Evolutionary conservation across 768 basidiomycete genomes (phyloP).

Genomic region (Gymnopilus junonius): DNA sequence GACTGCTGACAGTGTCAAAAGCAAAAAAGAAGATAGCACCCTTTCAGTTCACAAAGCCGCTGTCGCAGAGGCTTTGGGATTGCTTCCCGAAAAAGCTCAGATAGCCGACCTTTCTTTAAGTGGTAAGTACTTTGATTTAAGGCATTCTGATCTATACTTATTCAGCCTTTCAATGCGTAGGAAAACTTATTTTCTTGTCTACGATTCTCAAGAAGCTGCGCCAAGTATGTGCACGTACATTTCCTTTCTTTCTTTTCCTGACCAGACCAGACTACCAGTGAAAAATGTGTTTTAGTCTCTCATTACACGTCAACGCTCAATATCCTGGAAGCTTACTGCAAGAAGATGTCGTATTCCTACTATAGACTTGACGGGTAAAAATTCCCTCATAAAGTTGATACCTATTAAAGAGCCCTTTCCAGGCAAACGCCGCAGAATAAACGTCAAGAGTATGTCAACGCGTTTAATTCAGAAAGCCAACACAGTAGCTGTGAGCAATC

Average conservation of each 20-base stretch:
- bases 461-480: conserved; percentile 82
- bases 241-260: neutral
- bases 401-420: conserved; percentile 1
- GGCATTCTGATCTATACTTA: neutral
- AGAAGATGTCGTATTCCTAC: conserved; percentile 73
- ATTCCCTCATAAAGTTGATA: neutral
- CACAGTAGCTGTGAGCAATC: conserved; percentile 64
- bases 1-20: conserved; percentile 66
- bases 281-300: conserved; percentile 97
- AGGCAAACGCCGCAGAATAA: conserved; percentile 80
- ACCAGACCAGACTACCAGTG: conserved; percentile 67
- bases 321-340: conserved; percentile 86
- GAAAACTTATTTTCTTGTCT: conserved; percentile 73
- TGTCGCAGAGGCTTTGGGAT: conserved; percentile 60
- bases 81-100: conserved; percentile 62
- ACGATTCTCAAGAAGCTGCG: conserved; percentile 64
- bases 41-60: conserved; percentile 47
- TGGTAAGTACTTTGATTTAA: conserved; percentile 50
- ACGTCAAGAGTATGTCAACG: conserved; percentile 85
- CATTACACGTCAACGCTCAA: conserved; percentile 96
- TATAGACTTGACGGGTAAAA: conserved; percentile 86
- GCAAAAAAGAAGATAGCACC: conserved; percentile 35
- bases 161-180: conserved; percentile 42
- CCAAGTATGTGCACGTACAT: conserved; percentile 44
- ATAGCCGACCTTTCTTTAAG: conserved; percentile 80